A percentile compares a stretch with the other conserved stretches of the same genome.
These are phyloP conservation scores for Komagataella populi DNA, from an alignment of 805 yeast genomes.

Conservation along the genomic window DNA sequence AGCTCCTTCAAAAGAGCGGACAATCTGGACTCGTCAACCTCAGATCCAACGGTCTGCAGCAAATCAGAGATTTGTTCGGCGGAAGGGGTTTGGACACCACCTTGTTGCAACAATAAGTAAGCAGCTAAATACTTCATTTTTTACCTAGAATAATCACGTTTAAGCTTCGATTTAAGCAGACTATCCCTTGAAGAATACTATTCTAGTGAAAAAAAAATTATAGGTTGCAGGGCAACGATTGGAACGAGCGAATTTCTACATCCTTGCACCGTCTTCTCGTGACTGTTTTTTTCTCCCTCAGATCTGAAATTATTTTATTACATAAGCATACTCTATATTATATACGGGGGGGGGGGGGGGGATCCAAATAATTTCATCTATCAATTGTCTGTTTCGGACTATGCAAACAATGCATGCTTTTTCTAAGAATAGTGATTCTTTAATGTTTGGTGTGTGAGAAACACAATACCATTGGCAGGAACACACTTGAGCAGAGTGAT, in stretches of 20 bases:
- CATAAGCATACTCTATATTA: background rate
- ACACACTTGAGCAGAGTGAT: conserved; percentile 71
- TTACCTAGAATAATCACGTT: conserved; percentile 60
- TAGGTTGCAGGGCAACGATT: background rate
- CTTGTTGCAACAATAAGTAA: conserved; percentile 94
- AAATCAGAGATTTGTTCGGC: conserved; percentile 63
- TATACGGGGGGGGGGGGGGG: no score
- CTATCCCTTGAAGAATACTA: conserved; percentile 46
- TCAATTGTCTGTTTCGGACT: background rate
- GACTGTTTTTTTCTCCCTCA: background rate
- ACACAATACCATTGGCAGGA: conserved; percentile 84
- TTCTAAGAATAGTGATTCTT: conserved; percentile 17
- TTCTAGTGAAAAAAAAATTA: conserved; percentile 1
- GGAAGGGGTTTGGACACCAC: conserved; percentile 89
- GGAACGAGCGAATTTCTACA: background rate
- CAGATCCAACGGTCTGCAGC: conserved; percentile 68
- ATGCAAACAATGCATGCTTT: background rate
- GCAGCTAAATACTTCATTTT: conserved; percentile 97
- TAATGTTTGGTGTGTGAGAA: conserved; percentile 61
- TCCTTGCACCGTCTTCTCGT: background rate
- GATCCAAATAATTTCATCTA: background rate
- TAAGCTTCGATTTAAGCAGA: conserved; percentile 58
- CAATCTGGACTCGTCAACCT: conserved; percentile 83
- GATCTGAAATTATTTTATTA: no score
- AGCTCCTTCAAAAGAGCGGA: conserved; percentile 68